A percentile compares a stretch with the other conserved stretches of the same genome.
Evolutionary conservation across 2,329 filamentous ascomycete genomes (phyloP).

Genomic region (Cladophialophora exuberans): DNA sequence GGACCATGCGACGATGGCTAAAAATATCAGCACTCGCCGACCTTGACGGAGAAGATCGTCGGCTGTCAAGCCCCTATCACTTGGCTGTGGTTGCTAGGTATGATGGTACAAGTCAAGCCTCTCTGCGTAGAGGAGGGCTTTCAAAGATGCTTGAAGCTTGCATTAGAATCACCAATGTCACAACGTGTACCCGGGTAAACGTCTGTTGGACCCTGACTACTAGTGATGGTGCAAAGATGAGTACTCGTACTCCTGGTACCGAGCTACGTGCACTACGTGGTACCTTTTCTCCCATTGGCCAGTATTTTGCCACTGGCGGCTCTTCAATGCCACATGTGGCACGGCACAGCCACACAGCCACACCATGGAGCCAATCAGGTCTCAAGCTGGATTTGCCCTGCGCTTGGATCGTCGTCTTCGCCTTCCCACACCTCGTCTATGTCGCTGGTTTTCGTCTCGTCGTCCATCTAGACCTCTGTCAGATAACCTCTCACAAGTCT

Average conservation of each 20-base stretch:
- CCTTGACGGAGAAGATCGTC: not conserved
- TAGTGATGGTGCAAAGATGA: not conserved
- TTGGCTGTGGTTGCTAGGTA: too few species aligned
- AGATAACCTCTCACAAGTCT: slow-evolving; percentile 14
- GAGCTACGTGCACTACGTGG: too few species aligned
- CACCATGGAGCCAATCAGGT: slow-evolving; percentile 17
- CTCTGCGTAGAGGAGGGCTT: too few species aligned
- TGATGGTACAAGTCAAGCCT: too few species aligned
- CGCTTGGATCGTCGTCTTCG: too few species aligned
- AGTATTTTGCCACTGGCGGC: slow-evolving; percentile 17
- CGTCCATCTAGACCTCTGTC: slow-evolving; percentile 14
- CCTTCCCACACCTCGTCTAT: slow-evolving; percentile 8
- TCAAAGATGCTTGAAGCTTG: too few species aligned
- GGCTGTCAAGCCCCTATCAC: not conserved
- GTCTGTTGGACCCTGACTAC: too few species aligned
- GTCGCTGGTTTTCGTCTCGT: slow-evolving; percentile 6
- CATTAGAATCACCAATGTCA: too few species aligned
- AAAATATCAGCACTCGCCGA: not conserved
- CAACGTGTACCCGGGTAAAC: too few species aligned
- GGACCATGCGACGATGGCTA: not conserved
- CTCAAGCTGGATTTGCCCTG: too few species aligned
- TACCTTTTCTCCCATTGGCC: too few species aligned
- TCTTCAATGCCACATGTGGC: slow-evolving; percentile 6
- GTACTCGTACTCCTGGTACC: not conserved
- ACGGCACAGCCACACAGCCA: slow-evolving; percentile 29